Evolutionary conservation across 1,284 basidiomycete species (phyloP).

Genomic region (Cryptococcus sp.): DNA sequence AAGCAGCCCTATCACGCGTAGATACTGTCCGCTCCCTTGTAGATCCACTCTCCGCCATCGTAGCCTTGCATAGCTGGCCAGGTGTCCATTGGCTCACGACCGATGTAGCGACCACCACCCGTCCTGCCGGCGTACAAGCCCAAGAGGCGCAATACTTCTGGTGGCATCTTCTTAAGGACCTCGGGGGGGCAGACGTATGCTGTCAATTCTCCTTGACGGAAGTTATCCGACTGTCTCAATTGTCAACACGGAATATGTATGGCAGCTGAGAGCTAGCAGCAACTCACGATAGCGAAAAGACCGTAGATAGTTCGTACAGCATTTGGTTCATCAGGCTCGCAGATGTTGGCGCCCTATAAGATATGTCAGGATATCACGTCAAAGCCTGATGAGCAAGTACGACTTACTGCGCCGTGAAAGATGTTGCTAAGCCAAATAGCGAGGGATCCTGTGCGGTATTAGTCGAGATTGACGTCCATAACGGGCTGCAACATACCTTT

Average conservation of each 20-base stretch:
- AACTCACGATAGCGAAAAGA: slow-evolving; percentile 21
- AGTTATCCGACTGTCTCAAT: slow-evolving; percentile 20
- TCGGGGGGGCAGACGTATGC: slow-evolving; percentile 22
- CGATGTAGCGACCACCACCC: slow-evolving; percentile 18
- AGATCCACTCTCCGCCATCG: slow-evolving; percentile 25
- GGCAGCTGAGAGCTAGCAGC: background rate
- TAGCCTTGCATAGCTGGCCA: slow-evolving; percentile 23
- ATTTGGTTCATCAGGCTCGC: slow-evolving; percentile 15
- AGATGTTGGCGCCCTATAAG: slow-evolving; percentile 19
- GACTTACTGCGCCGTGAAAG: slow-evolving; percentile 27
- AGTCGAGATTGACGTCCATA: background rate
- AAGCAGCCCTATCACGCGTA: background rate
- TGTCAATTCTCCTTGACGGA: slow-evolving; percentile 27
- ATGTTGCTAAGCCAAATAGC: slow-evolving; percentile 29
- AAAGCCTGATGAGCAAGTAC: background rate
- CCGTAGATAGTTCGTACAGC: slow-evolving; percentile 24
- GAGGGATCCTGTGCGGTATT: slow-evolving; percentile 12
- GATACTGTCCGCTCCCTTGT: slow-evolving; percentile 16
- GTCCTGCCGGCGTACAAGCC: slow-evolving; percentile 23
- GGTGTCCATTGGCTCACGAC: slow-evolving; percentile 21
- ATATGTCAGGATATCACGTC: background rate
- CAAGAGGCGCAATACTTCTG: slow-evolving; percentile 18
- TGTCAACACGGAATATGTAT: background rate
- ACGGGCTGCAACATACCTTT: slow-evolving; percentile 13
- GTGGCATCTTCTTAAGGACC: slow-evolving; percentile 28